These are phyloP conservation scores for Rutstroemia sp. DNA, from an alignment of 2,329 filamentous ascomycete genomes.

Conservation along the genomic window DNA sequence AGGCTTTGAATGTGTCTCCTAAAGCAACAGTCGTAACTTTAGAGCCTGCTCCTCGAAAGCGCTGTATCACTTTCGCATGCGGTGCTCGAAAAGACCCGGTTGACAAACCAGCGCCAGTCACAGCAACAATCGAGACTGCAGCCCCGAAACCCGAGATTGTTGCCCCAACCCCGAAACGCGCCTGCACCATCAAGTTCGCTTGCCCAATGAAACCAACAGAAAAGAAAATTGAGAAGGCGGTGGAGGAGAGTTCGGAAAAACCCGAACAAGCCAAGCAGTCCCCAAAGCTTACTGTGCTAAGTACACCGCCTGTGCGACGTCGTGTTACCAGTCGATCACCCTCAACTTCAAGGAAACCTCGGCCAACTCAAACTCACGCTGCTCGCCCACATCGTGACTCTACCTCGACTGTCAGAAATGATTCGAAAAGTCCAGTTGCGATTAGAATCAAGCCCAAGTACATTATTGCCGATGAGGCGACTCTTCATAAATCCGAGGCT, in stretches of 20 bases:
- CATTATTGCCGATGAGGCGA: conserved; percentile 26
- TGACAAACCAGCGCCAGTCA: conserved; percentile 31
- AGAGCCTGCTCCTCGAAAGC: conserved; percentile 65
- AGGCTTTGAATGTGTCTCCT: conserved; percentile 22
- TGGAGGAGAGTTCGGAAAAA: conserved; percentile 1
- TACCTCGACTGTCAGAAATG: conserved; percentile 27
- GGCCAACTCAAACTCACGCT: conserved; percentile 8
- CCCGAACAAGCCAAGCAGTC: conserved; percentile 2
- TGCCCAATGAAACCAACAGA: conserved; percentile 49
- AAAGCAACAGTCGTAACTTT: conserved; percentile 43
- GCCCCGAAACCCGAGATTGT: conserved; percentile 10
- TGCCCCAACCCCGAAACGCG: conserved; percentile 39
- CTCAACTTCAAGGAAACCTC: conserved; percentile 23
- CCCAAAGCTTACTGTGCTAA: conserved; percentile 2
- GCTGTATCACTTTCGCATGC: conserved; percentile 91
- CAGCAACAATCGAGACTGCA: conserved; percentile 28
- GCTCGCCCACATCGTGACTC: conserved; percentile 21
- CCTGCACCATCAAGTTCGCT: conserved; percentile 66
- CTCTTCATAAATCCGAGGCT: conserved; percentile 36
- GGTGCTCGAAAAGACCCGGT: conserved; percentile 46
- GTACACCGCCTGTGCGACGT: conserved; percentile 14
- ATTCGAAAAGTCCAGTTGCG: conserved; percentile 33
- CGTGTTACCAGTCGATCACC: conserved; percentile 22
- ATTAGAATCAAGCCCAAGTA: conserved; percentile 30
- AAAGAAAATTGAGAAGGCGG: conserved; percentile 18